Percentiles rank a stretch among this genome's conserved stretches.
phyloP scores from a whole-genome alignment of 2,329 filamentous ascomycete genomes.

The Clarireedia homoeocarpa region DNA sequence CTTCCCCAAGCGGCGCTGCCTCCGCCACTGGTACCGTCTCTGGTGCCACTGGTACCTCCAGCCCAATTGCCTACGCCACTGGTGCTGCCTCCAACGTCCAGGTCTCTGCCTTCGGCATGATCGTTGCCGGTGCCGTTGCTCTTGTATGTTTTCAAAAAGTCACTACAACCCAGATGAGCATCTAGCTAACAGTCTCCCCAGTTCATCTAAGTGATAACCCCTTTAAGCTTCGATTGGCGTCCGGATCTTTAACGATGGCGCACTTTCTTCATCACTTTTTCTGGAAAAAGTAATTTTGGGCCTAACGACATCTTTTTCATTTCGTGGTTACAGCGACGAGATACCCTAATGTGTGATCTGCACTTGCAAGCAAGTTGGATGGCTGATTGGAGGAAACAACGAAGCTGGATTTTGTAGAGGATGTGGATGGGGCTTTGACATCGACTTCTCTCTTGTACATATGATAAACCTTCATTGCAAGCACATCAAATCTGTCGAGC shows the following conservation, averaged over 20 bases:
- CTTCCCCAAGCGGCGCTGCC: slow-evolving; percentile 7
- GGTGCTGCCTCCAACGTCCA: slow-evolving; percentile 25
- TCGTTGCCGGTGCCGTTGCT: slow-evolving; percentile 29
- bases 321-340: slow-evolving; percentile 14
- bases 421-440: slow-evolving; percentile 8
- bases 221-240: slow-evolving; percentile 18
- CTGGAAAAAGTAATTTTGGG: slow-evolving; percentile 16
- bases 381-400: background rate
- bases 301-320: slow-evolving; percentile 21
- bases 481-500: background rate
- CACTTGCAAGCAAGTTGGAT: slow-evolving; percentile 18
- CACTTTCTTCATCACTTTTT: slow-evolving; percentile 1
- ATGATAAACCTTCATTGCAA: slow-evolving; percentile 6
- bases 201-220: slow-evolving; percentile 25
- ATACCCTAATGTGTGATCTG: slow-evolving; percentile 18
- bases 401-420: slow-evolving; percentile 10
- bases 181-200: slow-evolving; percentile 15
- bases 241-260: slow-evolving; percentile 17
- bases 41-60: slow-evolving; percentile 18
- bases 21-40: slow-evolving; percentile 20
- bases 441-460: slow-evolving; percentile 10
- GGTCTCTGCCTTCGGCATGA: slow-evolving; percentile 26
- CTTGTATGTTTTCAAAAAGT: slow-evolving; percentile 21
- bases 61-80: slow-evolving; percentile 25
- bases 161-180: background rate